Evolutionary conservation across 768 basidiomycete species (phyloP), one percentile per base, ranked within the genome.

Genomic region (Mycena pura): DNA sequence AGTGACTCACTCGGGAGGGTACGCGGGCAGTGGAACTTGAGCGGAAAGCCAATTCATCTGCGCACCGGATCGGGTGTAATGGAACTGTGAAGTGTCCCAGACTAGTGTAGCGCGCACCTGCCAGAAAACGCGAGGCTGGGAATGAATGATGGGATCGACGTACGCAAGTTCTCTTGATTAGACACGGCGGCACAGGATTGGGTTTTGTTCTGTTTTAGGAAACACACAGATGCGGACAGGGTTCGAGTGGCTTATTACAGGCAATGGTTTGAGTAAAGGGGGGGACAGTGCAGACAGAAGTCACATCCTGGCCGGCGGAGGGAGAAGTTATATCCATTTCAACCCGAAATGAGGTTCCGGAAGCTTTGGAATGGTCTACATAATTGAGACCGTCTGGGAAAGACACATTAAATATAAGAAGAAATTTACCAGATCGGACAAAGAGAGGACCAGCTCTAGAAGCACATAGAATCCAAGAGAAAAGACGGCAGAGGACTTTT

Each of bases 391-490:
- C 14, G 17, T 44, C 49, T 31, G 22, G 44, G 7, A 13, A 22
- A 50, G 28, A n/a, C 22, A 31, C n/a, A n/a, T n/a, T n/a, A 10
- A 19, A 57, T 60, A 56, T 41, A 62, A 50, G 24, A 58, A 57
- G 64, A 62, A 62, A 45, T 59, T 57, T 66, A 25, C 64, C 57
- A 41, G 56, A 62, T 62, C 36, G 46, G 59, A 52, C 36, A 24
- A n/a, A n/a, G 31, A 14, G 43, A 10, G 21, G 36, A 36, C 27
- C 36, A 43, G 17, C 22, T 13, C 10, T 8, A 29, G 32, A 15
- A 2, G n/a, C 5, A 17, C 27, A 38, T 32, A 32, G 29, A 43
- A 10, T 38, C 21, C 9, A 25, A 52, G 15, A 53, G 21, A 36
- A 53, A 27, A 7, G 4, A 22, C 61, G 61, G 54, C 41, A 51